Evolutionary conservation across 352 stramenopile genomes (phyloP).

Genomic region (Pythium brassicae): DNA sequence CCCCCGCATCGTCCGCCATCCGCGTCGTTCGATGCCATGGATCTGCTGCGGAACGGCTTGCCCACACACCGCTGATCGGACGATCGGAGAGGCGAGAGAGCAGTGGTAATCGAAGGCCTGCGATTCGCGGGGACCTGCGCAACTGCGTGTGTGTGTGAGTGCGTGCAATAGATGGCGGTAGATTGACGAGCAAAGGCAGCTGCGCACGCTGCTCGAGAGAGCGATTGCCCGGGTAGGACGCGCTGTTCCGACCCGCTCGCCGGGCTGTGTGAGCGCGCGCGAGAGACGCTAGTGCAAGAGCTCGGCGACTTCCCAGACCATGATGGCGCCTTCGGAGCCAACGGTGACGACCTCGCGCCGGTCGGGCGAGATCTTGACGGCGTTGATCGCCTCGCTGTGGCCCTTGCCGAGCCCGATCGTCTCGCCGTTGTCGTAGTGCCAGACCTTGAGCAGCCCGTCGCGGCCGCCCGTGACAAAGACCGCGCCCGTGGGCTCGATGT

Average conservation of each 20-base stretch:
- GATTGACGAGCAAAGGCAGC: no score
- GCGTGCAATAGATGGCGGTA: not conserved
- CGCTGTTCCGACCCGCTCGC: no score
- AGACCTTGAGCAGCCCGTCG: conserved; percentile 93
- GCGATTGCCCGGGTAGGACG: no score
- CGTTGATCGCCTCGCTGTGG: conserved; percentile 92
- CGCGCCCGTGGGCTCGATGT: conserved; percentile 88
- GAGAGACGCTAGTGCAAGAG: conserved; percentile 6
- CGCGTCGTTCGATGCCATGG: conserved; percentile 5
- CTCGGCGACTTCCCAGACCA: conserved; percentile 91
- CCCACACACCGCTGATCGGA: conserved; percentile 5
- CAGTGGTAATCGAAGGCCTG: no score
- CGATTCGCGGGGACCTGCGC: not conserved
- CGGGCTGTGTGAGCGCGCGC: no score
- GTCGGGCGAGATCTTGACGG: conserved; percentile 92
- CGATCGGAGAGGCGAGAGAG: not conserved
- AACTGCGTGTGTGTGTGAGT: not conserved
- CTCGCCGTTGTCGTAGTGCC: conserved; percentile 96
- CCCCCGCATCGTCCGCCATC: not conserved
- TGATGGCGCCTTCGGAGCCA: conserved; percentile 92
- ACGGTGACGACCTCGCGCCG: conserved; percentile 92
- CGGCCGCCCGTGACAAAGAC: conserved; percentile 90
- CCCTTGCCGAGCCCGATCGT: conserved; percentile 83
- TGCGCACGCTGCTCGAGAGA: no score
- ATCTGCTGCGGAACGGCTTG: conserved; percentile 5